Evolutionary conservation across 1,139 yeast species (phyloP), one percentile per base, ranked within the genome.

Genomic region (Hemisphaericaspora lyxosophila): DNA sequence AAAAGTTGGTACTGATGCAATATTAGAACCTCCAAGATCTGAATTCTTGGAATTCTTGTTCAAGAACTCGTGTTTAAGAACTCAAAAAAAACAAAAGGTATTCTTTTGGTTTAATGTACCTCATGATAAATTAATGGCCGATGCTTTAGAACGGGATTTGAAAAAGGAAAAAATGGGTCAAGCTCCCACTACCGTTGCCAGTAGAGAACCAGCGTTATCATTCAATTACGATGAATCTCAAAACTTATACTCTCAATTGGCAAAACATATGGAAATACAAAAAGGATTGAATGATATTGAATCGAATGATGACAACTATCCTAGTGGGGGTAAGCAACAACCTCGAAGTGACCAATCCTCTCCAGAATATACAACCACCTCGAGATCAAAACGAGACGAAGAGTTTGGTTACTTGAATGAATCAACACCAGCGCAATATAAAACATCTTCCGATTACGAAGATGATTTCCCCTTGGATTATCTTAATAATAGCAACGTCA

Each of bases 51-150:
- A 85, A 47, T 89, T 90, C 51, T 67, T 92, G 32, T 88, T 85
- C 62, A 85, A 84, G 53, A 88, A 92, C 57, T 80, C 84, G 46
- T 90, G 98, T 59, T 72, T 92, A 17, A 75, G 96, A 50, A 92
- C 98, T 1, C 97, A 92, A 55, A 92, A 92, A 71, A 92, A 92
- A 57, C 98, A 92, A 59, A 92, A 92, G 59, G 97, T 92, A 28
- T 92, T 92, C 58, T 89, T 84, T 59, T 92, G 98, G 98, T 90
- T 86, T 59, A 85, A 90, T 55, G 97, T 92, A 6, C 92, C 94
- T 31, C 97, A 92, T 62, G 97, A 92, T 57, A 82, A 86, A 54
- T 66, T 92, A 36, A 90, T 92, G 75, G 82, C 92, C 3, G 98
- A 92, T 61, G 97, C 97, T 0, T 66, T 92, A 39, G 97, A 90